phyloP scores from a whole-genome alignment of 208 protist species.

The Blastocrithidia nonstop region DNA sequence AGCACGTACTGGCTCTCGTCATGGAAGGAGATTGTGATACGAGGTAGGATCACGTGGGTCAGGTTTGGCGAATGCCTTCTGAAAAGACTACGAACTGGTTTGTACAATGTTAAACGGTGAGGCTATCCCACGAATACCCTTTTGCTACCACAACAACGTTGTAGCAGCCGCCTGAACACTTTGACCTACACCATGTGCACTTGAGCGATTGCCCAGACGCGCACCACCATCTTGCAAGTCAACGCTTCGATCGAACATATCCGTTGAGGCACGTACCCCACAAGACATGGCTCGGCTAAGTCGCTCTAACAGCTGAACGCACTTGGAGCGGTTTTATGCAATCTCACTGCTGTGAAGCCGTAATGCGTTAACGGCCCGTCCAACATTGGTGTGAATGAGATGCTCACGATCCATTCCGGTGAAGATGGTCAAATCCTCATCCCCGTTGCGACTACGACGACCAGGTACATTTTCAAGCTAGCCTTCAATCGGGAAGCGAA shows the following conservation, averaged over 20 bases:
- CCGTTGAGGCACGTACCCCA: background rate
- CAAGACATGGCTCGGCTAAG: slow-evolving; percentile 37
- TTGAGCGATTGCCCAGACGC: slow-evolving; percentile 9
- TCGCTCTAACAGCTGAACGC: slow-evolving; percentile 42
- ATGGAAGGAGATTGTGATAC: slow-evolving; percentile 52
- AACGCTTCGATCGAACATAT: slow-evolving; percentile 6
- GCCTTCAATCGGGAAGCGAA: slow-evolving; percentile 43
- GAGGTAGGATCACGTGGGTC: slow-evolving; percentile 67
- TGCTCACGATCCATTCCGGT: slow-evolving; percentile 49
- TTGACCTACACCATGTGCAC: background rate
- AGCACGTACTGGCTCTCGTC: slow-evolving; percentile 23
- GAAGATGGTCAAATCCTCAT: slow-evolving; percentile 34
- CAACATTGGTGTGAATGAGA: slow-evolving; percentile 47
- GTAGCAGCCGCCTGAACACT: background rate
- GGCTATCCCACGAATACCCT: slow-evolving; percentile 36
- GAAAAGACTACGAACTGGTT: slow-evolving; percentile 54
- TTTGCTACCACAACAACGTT: slow-evolving; percentile 40
- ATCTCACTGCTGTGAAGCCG: slow-evolving; percentile 36
- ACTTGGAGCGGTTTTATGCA: slow-evolving; percentile 43
- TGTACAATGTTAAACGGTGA: slow-evolving; percentile 53
- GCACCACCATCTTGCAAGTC: slow-evolving; percentile 6
- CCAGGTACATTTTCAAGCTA: slow-evolving; percentile 12
- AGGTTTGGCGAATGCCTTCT: slow-evolving; percentile 35
- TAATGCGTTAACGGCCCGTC: slow-evolving; percentile 49
- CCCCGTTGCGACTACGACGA: background rate